A percentile compares a stretch with the other conserved stretches of the same genome.
phyloP scores from a whole-genome alignment of 2,329 filamentous ascomycete genomes.

The Colletotrichum salicis region DNA sequence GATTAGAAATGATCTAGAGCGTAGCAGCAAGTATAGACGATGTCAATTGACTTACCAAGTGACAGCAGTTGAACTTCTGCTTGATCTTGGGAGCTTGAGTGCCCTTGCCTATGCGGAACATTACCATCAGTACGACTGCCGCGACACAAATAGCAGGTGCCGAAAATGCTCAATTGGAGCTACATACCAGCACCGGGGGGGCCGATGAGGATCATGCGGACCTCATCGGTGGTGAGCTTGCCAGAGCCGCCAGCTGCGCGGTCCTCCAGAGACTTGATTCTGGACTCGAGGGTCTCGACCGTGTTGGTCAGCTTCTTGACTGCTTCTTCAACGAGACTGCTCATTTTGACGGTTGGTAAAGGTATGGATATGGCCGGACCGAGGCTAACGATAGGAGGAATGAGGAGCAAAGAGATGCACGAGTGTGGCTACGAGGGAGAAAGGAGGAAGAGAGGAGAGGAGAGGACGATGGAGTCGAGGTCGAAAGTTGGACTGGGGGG shows the following conservation, averaged over 20 bases:
- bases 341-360: slow-evolving; percentile 68
- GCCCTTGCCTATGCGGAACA: slow-evolving; percentile 82
- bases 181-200: slow-evolving; percentile 93
- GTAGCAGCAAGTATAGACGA: background rate
- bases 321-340: slow-evolving; percentile 83
- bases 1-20: slow-evolving; percentile 29
- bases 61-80: slow-evolving; percentile 97
- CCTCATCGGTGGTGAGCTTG: slow-evolving; percentile 67
- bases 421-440: slow-evolving; percentile 24
- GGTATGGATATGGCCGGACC: slow-evolving; percentile 38
- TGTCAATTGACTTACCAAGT: slow-evolving; percentile 75
- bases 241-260: slow-evolving; percentile 69
- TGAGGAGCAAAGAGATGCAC: slow-evolving; percentile 31
- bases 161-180: slow-evolving; percentile 18
- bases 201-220: slow-evolving; percentile 98
- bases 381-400: slow-evolving; percentile 32
- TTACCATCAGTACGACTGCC: slow-evolving; percentile 18
- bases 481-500: slow-evolving; percentile 22
- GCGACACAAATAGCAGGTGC: background rate
- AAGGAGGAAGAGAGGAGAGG: slow-evolving; percentile 22
- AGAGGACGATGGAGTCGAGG: slow-evolving; percentile 20
- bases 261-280: slow-evolving; percentile 86
- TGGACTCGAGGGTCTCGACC: slow-evolving; percentile 83
- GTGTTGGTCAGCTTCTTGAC: slow-evolving; percentile 87
- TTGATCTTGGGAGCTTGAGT: slow-evolving; percentile 98